A percentile compares a stretch with the other conserved stretches of the same genome.
Evolutionary conservation across 2,329 filamentous ascomycete genomes (phyloP).

Genomic region (Stemphylium lycopersici): DNA sequence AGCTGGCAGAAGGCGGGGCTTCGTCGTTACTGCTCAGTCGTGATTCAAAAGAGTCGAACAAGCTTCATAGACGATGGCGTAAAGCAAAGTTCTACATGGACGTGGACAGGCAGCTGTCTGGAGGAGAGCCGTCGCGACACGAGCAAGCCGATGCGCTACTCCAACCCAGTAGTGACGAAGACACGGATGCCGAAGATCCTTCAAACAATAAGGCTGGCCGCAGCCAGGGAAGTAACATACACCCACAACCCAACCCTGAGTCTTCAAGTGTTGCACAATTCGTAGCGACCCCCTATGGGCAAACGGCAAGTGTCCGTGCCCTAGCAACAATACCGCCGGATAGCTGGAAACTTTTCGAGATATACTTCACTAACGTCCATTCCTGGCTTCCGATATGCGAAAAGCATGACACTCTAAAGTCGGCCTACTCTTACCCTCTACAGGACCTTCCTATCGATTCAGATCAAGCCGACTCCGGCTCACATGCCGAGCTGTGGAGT

Average conservation of each 20-base stretch:
- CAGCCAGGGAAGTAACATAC: constrained; percentile 5
- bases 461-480: constrained; percentile 36
- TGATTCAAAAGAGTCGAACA: constrained; percentile 60
- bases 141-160: constrained; percentile 23
- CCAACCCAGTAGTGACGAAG: constrained; percentile 36
- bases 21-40: constrained; percentile 60
- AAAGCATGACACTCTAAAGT: constrained; percentile 65
- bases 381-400: constrained; percentile 78
- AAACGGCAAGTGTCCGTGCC: no score
- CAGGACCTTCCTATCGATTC: constrained; percentile 44
- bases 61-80: constrained; percentile 67
- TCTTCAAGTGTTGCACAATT: neutral
- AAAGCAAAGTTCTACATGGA: constrained; percentile 67
- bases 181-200: constrained; percentile 29
- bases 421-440: constrained; percentile 62
- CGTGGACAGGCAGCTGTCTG: constrained; percentile 67
- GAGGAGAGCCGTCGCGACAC: constrained; percentile 43
- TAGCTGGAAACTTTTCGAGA: constrained; percentile 68
- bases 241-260: neutral
- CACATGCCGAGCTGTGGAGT: constrained; percentile 55
- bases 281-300: neutral
- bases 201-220: neutral
- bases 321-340: constrained; percentile 54
- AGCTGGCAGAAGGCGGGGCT: constrained; percentile 58
- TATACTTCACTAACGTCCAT: constrained; percentile 78